Percentiles rank a stretch among this genome's conserved stretches.
Evolutionary conservation across 1,284 basidiomycete genomes (phyloP).

Genomic region (Porogramme epimiltina): DNA sequence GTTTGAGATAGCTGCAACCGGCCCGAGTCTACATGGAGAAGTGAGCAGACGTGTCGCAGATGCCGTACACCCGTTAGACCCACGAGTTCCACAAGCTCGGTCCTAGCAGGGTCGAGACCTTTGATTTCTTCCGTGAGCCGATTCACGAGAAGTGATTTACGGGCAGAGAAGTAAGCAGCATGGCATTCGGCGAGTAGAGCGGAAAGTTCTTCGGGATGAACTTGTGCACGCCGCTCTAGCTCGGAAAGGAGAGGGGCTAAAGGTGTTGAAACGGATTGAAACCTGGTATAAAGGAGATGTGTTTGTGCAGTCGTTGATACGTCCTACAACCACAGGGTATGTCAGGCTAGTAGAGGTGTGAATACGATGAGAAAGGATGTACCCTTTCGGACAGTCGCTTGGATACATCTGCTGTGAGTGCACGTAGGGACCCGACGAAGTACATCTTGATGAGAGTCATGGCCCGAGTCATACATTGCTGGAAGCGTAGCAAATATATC

Average conservation of each 20-base stretch:
- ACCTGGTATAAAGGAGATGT: conserved; percentile 89
- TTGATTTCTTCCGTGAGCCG: conserved; percentile 80
- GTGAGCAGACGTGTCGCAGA: not conserved
- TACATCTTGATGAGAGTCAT: conserved; percentile 97
- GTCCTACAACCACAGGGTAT: conserved; percentile 46
- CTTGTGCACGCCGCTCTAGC: conserved; percentile 74
- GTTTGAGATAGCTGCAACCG: conserved; percentile 89
- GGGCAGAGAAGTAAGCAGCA: conserved; percentile 73
- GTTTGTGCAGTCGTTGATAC: conserved; percentile 81
- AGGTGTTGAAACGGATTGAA: conserved; percentile 69
- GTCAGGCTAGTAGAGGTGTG: not conserved
- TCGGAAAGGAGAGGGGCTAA: conserved; percentile 81
- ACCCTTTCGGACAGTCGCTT: conserved; percentile 78
- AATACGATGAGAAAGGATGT: conserved; percentile 9
- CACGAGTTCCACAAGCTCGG: conserved; percentile 86
- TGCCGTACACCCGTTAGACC: conserved; percentile 25
- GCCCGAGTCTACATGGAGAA: conserved; percentile 68
- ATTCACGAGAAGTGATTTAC: conserved; percentile 71
- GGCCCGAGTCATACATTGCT: conserved; percentile 93
- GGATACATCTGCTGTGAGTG: conserved; percentile 73
- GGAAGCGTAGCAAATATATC: conserved; percentile 88
- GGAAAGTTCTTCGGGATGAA: conserved; percentile 78
- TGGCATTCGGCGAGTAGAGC: conserved; percentile 85
- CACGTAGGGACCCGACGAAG: conserved; percentile 81
- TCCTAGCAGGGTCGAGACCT: conserved; percentile 74